Base-by-base conservation (phyloP, 2,329 filamentous ascomycete genomes). In the Sporothrix brasiliensis region DNA sequence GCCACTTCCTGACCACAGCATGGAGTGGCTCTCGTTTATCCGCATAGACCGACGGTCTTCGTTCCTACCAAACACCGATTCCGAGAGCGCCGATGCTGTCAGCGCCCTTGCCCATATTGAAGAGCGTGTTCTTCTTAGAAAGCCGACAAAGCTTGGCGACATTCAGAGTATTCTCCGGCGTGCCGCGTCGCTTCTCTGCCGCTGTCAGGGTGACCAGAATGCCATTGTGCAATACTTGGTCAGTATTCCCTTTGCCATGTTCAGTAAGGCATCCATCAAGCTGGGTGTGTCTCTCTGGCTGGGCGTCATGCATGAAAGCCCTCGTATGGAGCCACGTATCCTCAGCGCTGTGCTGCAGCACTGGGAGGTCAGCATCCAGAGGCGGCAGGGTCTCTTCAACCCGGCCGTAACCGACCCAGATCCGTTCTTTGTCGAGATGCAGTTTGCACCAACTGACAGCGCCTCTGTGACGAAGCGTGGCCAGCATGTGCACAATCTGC, bases 251-350 rank as follows among this genome's bases (percentile, higher is more conserved):
- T 99, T 99, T 79, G 87, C 88, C 53, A 88, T 97, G 61, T 98
- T 99, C 78, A 96, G 91, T 5, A 97, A 97, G 78, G 92, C 97
- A 76, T 95, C 94, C 1, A 95, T 99, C 78, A 97, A 97, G 78
- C 88, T 98, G 67, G 96, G 95, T 6, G 91, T 97, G 49, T 97
- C 95, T 4, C 83, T 99, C 7, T 99, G 95, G 95, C 88, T 97
- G 72, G 95, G 95, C 34, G 92, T 98, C 16, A 96, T 98, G 76
- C 95, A 98, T 76, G 95, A 99, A 79, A 98, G 97, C 76, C 92
- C 94, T 2, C 87, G 88, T 70, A 90, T 97, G 80, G 93, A 97
- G 79, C 87, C 94, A 10, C 89, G 93, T 72, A 88, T 99, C 70
- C 81, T 99, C 44, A 89, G 89, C 68, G 93, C 97, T 78, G 92